Evolutionary conservation across 768 basidiomycete species (phyloP).

Genomic region (Hebeloma cylindrosporum): DNA sequence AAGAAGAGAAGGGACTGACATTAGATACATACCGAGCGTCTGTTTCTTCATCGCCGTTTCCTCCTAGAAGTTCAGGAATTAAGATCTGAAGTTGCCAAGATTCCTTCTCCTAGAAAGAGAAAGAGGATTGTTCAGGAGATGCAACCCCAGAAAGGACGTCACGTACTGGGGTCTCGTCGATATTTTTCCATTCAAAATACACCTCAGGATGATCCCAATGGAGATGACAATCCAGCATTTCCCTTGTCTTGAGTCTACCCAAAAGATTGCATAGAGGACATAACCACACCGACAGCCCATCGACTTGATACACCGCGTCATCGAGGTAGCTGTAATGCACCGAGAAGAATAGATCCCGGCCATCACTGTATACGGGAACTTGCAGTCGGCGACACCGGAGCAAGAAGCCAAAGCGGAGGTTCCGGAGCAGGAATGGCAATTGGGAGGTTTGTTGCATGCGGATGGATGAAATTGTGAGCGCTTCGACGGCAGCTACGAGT

Average conservation of each 20-base stretch:
- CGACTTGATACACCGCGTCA: conserved; percentile 15
- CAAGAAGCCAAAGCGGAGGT: conserved; percentile 50
- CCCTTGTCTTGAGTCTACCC: conserved; percentile 21
- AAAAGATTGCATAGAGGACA: conserved; percentile 30
- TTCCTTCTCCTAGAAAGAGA: not conserved
- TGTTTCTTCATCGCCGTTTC: too few relatives aligned
- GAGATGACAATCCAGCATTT: conserved; percentile 29
- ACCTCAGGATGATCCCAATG: conserved; percentile 26
- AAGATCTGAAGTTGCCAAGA: conserved; percentile 17
- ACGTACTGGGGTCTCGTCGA: conserved; percentile 14
- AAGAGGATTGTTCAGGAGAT: not conserved
- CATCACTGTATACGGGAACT: conserved; percentile 31
- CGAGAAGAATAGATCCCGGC: conserved; percentile 23
- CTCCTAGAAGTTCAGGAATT: conserved; percentile 12
- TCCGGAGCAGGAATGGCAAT: conserved; percentile 59
- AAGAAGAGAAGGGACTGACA: too few relatives aligned
- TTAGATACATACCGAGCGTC: too few relatives aligned
- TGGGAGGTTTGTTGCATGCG: conserved; percentile 38
- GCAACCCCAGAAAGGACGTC: not conserved
- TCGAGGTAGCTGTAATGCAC: conserved; percentile 24
- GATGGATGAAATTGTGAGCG: conserved; percentile 28
- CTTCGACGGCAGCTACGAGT: conserved; percentile 36
- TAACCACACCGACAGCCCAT: conserved; percentile 20
- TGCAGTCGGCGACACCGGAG: conserved; percentile 37
- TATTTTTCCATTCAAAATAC: conserved; percentile 23